phyloP scores from a whole-genome alignment of 768 basidiomycete species.

The Gelatoporia subvermispora region DNA sequence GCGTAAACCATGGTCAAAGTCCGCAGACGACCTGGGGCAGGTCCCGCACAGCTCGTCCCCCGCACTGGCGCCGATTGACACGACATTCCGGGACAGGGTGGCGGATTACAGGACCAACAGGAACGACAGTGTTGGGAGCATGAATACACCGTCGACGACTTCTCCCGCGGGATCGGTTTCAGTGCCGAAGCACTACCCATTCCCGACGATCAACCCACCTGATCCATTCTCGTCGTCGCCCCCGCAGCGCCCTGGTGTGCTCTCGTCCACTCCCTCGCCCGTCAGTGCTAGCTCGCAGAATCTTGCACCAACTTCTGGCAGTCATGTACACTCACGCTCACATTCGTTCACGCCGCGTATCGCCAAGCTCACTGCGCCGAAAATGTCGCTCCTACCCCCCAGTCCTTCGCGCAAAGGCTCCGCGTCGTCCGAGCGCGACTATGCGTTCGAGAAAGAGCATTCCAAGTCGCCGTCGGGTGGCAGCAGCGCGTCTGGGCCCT shows the following conservation, averaged over 20 bases:
- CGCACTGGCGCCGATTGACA: constrained; percentile 34
- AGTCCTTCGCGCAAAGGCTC: constrained; percentile 58
- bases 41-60: constrained; percentile 30
- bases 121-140: constrained; percentile 38
- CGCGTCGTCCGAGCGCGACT: constrained; percentile 32
- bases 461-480: constrained; percentile 15
- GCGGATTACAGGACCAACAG: constrained; percentile 63
- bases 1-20: constrained; percentile 72
- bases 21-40: constrained; percentile 72
- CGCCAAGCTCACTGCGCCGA: constrained; percentile 59
- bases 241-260: constrained; percentile 13
- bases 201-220: constrained; percentile 24
- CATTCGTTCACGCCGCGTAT: constrained; percentile 70
- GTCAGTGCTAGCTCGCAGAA: constrained; percentile 19
- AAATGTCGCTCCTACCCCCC: constrained; percentile 37
- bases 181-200: constrained; percentile 24
- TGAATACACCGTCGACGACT: constrained; percentile 15
- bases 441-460: constrained; percentile 27
- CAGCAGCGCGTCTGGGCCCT: constrained; percentile 11
- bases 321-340: constrained; percentile 56
- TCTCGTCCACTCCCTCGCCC: constrained; percentile 18
- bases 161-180: not conserved
- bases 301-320: constrained; percentile 17
- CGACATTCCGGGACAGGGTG: constrained; percentile 56
- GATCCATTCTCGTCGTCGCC: constrained; percentile 30